Evolutionary conservation across 2,329 filamentous ascomycete genomes (phyloP).

Genomic region (Pseudocercospora fuligena): DNA sequence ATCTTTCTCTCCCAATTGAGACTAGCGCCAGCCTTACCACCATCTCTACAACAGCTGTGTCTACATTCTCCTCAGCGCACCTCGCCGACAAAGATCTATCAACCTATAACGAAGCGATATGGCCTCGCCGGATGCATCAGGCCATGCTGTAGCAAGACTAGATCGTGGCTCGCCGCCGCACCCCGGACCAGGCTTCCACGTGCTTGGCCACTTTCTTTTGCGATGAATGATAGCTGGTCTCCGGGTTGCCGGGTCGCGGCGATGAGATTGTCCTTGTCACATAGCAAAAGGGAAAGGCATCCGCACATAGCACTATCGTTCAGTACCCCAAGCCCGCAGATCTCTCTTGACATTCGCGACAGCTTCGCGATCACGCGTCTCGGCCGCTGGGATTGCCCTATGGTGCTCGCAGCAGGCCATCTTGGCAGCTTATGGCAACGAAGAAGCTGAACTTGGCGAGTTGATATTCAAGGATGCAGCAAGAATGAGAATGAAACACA

Average conservation of each 20-base stretch:
- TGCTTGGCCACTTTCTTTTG: background rate
- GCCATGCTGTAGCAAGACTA: background rate
- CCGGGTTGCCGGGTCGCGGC: background rate
- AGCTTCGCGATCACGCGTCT: background rate
- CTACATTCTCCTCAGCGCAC: background rate
- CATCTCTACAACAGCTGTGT: no score
- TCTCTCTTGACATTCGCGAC: background rate
- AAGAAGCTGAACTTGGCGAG: no score
- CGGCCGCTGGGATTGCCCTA: background rate
- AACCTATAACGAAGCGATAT: background rate
- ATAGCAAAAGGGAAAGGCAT: no score
- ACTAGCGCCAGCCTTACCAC: no score
- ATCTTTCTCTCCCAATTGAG: no score
- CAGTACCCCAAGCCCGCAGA: no score
- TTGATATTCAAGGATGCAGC: no score
- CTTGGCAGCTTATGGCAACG: no score
- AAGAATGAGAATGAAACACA: background rate
- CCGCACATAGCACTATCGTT: no score
- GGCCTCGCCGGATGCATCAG: background rate
- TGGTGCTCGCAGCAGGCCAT: no score
- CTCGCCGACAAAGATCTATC: background rate
- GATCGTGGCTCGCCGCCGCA: background rate
- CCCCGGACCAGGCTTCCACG: background rate
- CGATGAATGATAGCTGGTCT: background rate
- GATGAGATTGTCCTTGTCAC: background rate